These are phyloP conservation scores for Ceratobasidium sp. DNA, from an alignment of 1,284 basidiomycete species.

Conservation along the genomic window DNA sequence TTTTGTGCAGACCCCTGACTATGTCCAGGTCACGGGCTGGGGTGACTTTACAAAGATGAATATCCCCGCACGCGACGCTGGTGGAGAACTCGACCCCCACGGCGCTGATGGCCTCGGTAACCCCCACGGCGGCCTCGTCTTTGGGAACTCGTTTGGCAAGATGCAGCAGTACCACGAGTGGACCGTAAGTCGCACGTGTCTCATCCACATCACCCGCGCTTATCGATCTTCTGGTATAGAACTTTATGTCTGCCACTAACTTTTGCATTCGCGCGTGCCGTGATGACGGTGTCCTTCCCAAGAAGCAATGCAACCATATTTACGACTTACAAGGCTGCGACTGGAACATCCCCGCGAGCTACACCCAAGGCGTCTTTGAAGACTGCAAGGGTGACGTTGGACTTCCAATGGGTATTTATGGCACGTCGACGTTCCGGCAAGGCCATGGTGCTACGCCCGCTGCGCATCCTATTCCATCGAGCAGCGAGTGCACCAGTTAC, in stretches of 20 bases:
- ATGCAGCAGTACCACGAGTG: constrained; percentile 47
- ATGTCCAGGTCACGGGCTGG: constrained; percentile 51
- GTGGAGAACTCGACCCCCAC: constrained; percentile 51
- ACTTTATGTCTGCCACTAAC: constrained; percentile 46
- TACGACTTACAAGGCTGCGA: constrained; percentile 57
- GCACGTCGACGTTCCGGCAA: constrained; percentile 72
- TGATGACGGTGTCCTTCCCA: constrained; percentile 35
- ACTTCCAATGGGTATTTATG: constrained; percentile 74
- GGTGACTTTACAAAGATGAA: constrained; percentile 55
- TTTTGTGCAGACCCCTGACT: constrained; percentile 50
- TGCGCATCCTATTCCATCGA: constrained; percentile 64
- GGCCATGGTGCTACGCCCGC: constrained; percentile 67
- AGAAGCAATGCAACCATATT: constrained; percentile 45
- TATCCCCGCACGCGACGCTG: constrained; percentile 48
- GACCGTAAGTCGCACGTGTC: constrained; percentile 39
- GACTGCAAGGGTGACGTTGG: constrained; percentile 62
- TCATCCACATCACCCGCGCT: not conserved
- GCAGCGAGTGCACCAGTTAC: constrained; percentile 14
- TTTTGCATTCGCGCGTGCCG: constrained; percentile 47
- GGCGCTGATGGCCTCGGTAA: constrained; percentile 49
- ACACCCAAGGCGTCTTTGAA: constrained; percentile 67
- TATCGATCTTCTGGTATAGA: constrained; percentile 2
- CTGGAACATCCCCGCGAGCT: constrained; percentile 77
- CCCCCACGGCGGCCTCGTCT: constrained; percentile 49
- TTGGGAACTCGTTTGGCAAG: constrained; percentile 43